Conservation (phyloP, 73 alveolate genomes). For the Stentor roeselii region DNA sequence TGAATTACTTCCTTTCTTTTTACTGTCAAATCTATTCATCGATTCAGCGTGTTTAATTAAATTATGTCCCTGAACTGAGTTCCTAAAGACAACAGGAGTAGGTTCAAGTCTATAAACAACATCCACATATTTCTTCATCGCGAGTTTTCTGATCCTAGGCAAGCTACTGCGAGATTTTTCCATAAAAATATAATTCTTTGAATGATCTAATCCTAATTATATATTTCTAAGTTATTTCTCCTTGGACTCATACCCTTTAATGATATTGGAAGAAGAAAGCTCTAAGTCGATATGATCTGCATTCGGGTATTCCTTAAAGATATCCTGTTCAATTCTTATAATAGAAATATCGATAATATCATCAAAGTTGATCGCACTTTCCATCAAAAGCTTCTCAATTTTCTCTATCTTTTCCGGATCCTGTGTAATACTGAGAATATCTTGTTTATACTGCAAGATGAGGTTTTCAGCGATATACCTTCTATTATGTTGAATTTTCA, state of each 20-base stretch:
- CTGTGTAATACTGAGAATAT: background rate
- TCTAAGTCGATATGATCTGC: conserved; percentile 3
- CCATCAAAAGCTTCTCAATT: background rate
- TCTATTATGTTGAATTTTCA: background rate
- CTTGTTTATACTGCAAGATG: background rate
- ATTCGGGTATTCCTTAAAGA: background rate
- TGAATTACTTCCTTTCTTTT: background rate
- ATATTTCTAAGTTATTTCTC: too few relatives aligned
- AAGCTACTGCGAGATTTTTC: background rate
- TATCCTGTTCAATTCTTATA: background rate
- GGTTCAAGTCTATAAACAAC: background rate
- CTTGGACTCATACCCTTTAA: too few relatives aligned
- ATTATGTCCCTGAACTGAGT: background rate
- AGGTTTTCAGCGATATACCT: background rate
- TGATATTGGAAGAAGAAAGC: background rate
- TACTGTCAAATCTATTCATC: background rate
- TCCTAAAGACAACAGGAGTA: background rate
- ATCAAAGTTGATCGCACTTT: background rate
- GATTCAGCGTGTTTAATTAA: background rate
- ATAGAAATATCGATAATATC: background rate
- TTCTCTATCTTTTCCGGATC: background rate
- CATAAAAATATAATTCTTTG: too few relatives aligned
- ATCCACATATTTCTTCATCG: background rate
- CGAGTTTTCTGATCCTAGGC: background rate
- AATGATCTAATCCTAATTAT: too few relatives aligned